phyloP scores from a whole-genome alignment of 805 yeast species.

The Candida andamanensis region DNA sequence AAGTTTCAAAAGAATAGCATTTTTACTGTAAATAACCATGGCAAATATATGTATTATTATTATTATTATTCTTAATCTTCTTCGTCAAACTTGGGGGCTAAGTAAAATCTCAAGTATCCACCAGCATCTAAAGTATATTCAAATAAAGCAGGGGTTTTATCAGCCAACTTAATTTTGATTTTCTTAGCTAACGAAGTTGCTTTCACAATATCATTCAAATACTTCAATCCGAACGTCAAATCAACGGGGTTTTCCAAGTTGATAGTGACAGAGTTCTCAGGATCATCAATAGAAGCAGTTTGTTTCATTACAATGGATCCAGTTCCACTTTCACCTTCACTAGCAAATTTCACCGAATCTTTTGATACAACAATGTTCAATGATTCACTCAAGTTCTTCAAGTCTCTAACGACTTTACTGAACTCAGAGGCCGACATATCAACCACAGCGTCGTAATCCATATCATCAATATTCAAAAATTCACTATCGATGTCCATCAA shows the following conservation, averaged over 20 bases:
- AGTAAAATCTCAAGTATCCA: conserved; percentile 90
- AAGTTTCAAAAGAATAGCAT: conserved; percentile 41
- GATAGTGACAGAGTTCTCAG: conserved; percentile 69
- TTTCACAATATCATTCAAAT: conserved; percentile 85
- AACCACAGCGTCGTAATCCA: conserved; percentile 82
- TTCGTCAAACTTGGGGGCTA: conserved; percentile 97
- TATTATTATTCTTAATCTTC: conserved; percentile 47
- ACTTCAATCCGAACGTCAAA: conserved; percentile 86
- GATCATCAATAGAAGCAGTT: conserved; percentile 70
- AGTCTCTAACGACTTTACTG: conserved; percentile 83
- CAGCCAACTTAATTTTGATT: conserved; percentile 82
- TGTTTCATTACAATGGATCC: conserved; percentile 88
- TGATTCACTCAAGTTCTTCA: conserved; percentile 82
- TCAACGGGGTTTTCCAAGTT: conserved; percentile 83
- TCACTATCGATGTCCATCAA: conserved; percentile 97
- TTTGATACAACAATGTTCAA: conserved; percentile 82
- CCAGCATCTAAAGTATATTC: conserved; percentile 81
- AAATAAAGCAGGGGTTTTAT: conserved; percentile 88
- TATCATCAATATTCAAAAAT: conserved; percentile 86
- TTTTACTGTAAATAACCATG: conserved; percentile 4
- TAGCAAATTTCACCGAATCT: conserved; percentile 82
- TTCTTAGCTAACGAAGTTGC: conserved; percentile 74
- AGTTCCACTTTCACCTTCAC: conserved; percentile 88
- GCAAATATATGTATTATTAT: conserved; percentile 1
- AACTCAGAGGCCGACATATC: conserved; percentile 86